Conservation (phyloP, 108 stramenopile genomes). For the Hondaea fermentalgiana region DNA sequence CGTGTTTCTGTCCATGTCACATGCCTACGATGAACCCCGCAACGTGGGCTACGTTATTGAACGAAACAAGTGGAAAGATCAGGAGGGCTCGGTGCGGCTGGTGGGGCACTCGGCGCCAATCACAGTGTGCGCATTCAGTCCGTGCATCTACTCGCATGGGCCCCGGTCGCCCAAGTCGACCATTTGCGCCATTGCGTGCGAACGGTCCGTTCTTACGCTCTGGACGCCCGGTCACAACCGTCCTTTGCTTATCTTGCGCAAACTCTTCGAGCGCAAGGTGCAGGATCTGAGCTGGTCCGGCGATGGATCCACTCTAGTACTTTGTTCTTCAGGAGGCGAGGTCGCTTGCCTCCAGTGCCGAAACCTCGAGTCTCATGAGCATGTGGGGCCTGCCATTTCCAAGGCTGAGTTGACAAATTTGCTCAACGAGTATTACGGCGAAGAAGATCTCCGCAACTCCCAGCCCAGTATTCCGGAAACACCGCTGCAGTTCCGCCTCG, state of each 20-base stretch:
- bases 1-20: background rate
- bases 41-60: background rate
- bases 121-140: background rate
- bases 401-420: background rate
- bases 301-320: background rate
- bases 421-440: slow-evolving; percentile 4
- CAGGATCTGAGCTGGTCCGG: background rate
- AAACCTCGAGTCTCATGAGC: background rate
- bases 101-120: background rate
- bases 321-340: background rate
- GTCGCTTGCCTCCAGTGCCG: background rate
- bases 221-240: background rate
- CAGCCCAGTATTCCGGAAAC: background rate
- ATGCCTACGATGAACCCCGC: background rate
- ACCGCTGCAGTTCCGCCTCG: background rate
- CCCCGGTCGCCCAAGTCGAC: background rate
- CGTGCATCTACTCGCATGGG: background rate
- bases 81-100: background rate
- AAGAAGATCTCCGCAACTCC: background rate
- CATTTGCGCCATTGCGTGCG: background rate
- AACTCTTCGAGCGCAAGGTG: background rate
- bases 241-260: background rate
- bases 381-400: background rate
- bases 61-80: background rate
- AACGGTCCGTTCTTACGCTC: background rate